Evolutionary conservation across 148 eudicot species (phyloP).

Genomic region (Vaccinium macrocarpon): DNA sequence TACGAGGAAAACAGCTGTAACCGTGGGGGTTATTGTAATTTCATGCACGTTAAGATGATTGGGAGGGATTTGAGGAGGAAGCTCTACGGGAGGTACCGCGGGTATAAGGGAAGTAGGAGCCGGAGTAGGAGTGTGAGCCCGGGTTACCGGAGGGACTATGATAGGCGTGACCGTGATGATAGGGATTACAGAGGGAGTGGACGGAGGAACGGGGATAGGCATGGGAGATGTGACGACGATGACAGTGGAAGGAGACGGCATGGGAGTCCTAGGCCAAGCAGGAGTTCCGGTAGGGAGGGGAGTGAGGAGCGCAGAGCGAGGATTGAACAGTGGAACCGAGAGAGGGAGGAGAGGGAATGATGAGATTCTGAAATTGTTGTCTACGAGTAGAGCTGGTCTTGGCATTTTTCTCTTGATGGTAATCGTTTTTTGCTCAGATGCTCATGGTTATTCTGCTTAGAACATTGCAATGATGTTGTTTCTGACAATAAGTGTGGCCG

Average conservation of each 20-base stretch:
- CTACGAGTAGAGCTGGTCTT: neutral
- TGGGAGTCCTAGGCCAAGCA: slow-evolving; percentile 31
- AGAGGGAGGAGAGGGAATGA: slow-evolving; percentile 37
- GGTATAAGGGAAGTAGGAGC: slow-evolving; percentile 34
- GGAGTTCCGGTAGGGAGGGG: slow-evolving; percentile 46
- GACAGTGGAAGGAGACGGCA: slow-evolving; percentile 28
- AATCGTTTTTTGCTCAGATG: neutral
- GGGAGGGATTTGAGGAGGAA: slow-evolving; percentile 59
- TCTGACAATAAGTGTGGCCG: neutral
- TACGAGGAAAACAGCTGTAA: slow-evolving; percentile 75
- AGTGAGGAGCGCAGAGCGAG: slow-evolving; percentile 60
- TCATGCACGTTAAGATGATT: slow-evolving; percentile 75
- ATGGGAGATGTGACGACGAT: slow-evolving; percentile 19
- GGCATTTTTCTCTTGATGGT: slow-evolving; percentile 13
- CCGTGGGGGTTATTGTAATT: slow-evolving; percentile 76
- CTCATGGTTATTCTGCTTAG: neutral
- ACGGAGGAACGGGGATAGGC: slow-evolving; percentile 19
- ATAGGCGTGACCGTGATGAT: slow-evolving; percentile 18
- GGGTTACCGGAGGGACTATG: slow-evolving; percentile 17
- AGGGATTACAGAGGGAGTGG: slow-evolving; percentile 15
- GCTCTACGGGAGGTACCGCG: slow-evolving; percentile 43
- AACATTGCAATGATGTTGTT: slow-evolving; percentile 1
- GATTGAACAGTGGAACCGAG: slow-evolving; percentile 66
- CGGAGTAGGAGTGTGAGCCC: slow-evolving; percentile 41
- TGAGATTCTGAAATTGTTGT: neutral